Evolutionary conservation across 2,329 filamentous ascomycete species (phyloP), one percentile per base, ranked within the genome.

Genomic region (Neoarthrinium moseri): DNA sequence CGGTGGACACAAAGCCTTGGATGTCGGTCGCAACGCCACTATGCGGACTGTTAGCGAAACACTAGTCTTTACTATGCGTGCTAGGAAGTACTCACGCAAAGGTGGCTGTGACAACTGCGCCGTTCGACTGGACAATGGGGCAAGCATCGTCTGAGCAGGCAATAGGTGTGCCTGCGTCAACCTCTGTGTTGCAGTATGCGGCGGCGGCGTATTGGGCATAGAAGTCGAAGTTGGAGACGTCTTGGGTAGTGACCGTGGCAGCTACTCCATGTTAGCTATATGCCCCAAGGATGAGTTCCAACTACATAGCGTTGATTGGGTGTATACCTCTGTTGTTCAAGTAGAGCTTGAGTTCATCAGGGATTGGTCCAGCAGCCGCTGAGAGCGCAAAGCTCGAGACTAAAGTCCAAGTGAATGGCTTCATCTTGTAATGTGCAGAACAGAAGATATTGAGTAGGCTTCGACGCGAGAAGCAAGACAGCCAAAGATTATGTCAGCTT

Each of bases 201-300:
- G 77, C 74, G 2, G 65, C 71, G 4, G 77, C 63, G 52, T 78
- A 78, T 59, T 82, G 71, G 23, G 70, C 66, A 52, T 71, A 81
- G 56, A 75, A 73, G 41, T 68, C 56, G 50, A 81, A 64, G 46
- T 65, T 66, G 48, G 53, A 51, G 12, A 74, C 56, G 24, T 73
- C 58, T 8, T 56, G 48, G 35, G 52, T 51, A 52, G 39, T 43
- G 33, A 43, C 29, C 15, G 30, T 32, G 42, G 39, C 23, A 21
- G 29, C 33, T 47, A 12, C 22, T 22, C 11, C 21, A 32, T 3
- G n/a, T 24, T 1, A 34, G 34, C 21, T 5, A n/a, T n/a, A n/a
- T n/a, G n/a, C n/a, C n/a, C n/a, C n/a, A n/a, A n/a, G n/a, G n/a
- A n/a, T n/a, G n/a, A n/a, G n/a, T n/a, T n/a, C n/a, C n/a, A n/a